Evolutionary conservation across 78 protist species (phyloP).

Genomic region (Guillardia theta): DNA sequence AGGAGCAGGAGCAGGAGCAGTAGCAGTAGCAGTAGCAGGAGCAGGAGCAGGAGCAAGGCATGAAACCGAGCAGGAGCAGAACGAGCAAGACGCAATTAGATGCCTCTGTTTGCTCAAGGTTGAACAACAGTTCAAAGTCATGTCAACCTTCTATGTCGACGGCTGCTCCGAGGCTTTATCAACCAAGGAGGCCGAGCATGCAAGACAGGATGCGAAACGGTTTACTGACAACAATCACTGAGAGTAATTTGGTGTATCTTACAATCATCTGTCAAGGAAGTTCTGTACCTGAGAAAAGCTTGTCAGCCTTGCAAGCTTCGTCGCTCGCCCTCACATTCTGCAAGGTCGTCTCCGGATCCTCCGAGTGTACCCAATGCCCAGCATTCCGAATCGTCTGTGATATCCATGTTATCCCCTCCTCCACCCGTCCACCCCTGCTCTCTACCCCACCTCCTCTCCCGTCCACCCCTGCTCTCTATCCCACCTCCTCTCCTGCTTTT

Average conservation of each 20-base stretch:
- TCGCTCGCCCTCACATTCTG: no score
- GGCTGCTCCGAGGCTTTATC: not conserved
- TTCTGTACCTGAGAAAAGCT: not conserved
- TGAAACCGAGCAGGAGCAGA: no score
- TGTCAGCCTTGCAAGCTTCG: no score
- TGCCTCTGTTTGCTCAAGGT: no score
- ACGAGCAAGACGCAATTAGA: no score
- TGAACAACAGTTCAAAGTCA: no score
- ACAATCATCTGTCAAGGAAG: not conserved
- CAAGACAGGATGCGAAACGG: not conserved
- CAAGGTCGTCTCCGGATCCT: not conserved
- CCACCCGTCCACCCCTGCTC: not conserved
- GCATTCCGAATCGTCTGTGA: not conserved
- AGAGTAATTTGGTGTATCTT: not conserved
- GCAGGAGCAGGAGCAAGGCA: no score
- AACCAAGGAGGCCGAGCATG: not conserved
- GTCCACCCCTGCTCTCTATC: not conserved
- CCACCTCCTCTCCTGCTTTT: not conserved
- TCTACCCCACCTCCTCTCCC: not conserved
- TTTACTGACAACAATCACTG: not conserved
- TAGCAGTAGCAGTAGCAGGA: no score
- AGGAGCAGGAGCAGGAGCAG: no score
- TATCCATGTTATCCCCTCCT: not conserved
- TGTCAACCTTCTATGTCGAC: not conserved
- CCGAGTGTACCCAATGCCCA: slow-evolving; percentile 32